A percentile compares a stretch with the other conserved stretches of the same genome.
phyloP scores from a whole-genome alignment of 75 land plant genomes.

The Cupressus sempervirens region DNA sequence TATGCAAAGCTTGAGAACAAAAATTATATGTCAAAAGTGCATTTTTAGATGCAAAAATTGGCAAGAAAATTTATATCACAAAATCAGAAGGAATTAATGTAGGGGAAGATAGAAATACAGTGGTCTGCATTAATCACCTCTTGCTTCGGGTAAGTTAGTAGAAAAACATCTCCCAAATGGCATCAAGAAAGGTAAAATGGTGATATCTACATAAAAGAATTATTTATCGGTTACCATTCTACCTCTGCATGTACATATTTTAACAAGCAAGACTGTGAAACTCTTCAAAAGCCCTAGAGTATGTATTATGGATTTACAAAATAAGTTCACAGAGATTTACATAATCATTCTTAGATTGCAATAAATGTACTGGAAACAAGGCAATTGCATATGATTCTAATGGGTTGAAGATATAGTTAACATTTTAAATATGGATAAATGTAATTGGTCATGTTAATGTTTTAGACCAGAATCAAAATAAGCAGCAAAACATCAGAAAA shows the following conservation, averaged over 20 bases:
- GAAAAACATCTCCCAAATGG: background rate
- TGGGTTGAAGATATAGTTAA: background rate
- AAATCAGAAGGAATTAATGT: background rate
- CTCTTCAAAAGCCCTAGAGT: no score
- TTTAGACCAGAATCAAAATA: no score
- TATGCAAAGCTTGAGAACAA: no score
- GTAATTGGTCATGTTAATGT: background rate
- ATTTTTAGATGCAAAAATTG: background rate
- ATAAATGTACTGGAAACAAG: background rate
- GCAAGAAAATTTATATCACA: background rate
- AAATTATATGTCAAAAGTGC: no score
- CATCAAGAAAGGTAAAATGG: background rate
- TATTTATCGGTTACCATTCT: no score
- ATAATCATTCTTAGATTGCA: background rate
- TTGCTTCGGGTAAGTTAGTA: background rate
- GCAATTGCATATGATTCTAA: background rate
- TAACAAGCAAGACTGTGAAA: no score
- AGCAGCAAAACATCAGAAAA: no score
- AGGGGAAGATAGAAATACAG: background rate
- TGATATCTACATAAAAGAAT: background rate
- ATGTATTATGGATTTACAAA: no score
- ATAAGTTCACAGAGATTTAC: no score
- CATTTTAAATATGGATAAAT: background rate
- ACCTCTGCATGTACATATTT: no score
- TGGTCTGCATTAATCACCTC: background rate